phyloP scores from a whole-genome alignment of 371 early-diverging fungal genomes.

The Rhizopus sp. region DNA sequence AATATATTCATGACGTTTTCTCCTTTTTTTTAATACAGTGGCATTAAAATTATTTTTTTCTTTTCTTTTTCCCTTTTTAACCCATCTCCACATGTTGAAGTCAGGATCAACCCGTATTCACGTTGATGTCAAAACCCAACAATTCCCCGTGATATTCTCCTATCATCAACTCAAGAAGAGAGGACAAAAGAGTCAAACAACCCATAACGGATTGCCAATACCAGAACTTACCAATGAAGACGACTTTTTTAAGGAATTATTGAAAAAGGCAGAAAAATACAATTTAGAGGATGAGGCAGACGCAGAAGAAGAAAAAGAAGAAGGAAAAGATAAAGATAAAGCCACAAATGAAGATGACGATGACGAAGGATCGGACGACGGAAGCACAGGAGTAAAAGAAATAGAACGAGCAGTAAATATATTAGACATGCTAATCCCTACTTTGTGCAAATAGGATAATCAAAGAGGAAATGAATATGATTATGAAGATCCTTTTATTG shows the following conservation, averaged over 20 bases:
- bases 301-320: slow-evolving; percentile 13
- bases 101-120: slow-evolving; percentile 16
- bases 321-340: slow-evolving; percentile 8
- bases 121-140: slow-evolving; percentile 12
- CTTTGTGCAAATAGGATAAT: not conserved
- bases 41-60: not conserved
- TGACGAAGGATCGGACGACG: slow-evolving; percentile 14
- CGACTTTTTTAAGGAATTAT: slow-evolving; percentile 17
- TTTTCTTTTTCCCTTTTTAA: not conserved
- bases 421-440: not conserved
- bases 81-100: slow-evolving; percentile 1
- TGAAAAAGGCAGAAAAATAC: slow-evolving; percentile 25
- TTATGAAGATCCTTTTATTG: slow-evolving; percentile 55
- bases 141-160: slow-evolving; percentile 22
- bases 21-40: not conserved
- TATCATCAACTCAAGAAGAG: slow-evolving; percentile 24
- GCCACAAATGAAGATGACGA: slow-evolving; percentile 19
- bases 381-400: slow-evolving; percentile 1
- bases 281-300: slow-evolving; percentile 1
- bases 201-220: not conserved
- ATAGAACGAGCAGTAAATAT: not conserved
- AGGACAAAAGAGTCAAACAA: slow-evolving; percentile 10
- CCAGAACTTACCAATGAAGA: slow-evolving; percentile 10
- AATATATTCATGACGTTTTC: slow-evolving; percentile 82
- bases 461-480: slow-evolving; percentile 36